phyloP scores from a whole-genome alignment of 805 yeast species.

The Priceomyces fermenticarens region DNA sequence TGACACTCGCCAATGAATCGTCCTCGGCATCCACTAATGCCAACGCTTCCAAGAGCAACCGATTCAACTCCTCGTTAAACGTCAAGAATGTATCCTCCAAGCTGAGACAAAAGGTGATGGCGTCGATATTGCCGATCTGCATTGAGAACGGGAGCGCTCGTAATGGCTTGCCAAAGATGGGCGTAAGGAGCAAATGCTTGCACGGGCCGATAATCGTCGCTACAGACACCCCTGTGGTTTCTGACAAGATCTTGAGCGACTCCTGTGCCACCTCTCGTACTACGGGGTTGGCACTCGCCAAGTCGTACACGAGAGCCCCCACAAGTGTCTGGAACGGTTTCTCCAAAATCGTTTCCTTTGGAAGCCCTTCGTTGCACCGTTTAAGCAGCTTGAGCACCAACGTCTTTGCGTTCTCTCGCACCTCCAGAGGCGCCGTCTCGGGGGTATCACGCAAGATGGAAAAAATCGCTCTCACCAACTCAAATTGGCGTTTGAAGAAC shows the following conservation, averaged over 20 bases:
- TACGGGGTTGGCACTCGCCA: slow-evolving; percentile 80
- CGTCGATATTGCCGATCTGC: slow-evolving; percentile 98
- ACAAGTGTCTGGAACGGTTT: slow-evolving; percentile 78
- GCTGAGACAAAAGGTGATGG: slow-evolving; percentile 86
- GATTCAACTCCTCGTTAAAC: slow-evolving; percentile 83
- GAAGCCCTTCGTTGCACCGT: slow-evolving; percentile 60
- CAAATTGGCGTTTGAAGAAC: slow-evolving; percentile 76
- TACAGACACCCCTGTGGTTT: slow-evolving; percentile 65
- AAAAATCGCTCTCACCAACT: slow-evolving; percentile 79
- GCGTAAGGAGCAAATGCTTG: slow-evolving; percentile 77
- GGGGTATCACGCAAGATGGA: slow-evolving; percentile 91
- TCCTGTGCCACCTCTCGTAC: slow-evolving; percentile 82
- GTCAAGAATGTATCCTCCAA: slow-evolving; percentile 77
- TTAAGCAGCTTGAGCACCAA: slow-evolving; percentile 62
- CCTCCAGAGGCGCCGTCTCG: slow-evolving; percentile 78
- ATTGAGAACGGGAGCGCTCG: slow-evolving; percentile 96
- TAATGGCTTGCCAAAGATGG: slow-evolving; percentile 94
- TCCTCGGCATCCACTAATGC: slow-evolving; percentile 98
- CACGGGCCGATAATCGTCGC: slow-evolving; percentile 79
- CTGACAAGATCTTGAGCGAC: slow-evolving; percentile 64
- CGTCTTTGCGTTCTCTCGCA: slow-evolving; percentile 66
- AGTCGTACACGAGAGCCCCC: slow-evolving; percentile 88
- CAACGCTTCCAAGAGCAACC: slow-evolving; percentile 84
- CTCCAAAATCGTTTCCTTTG: slow-evolving; percentile 60
- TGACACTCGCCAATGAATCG: slow-evolving; percentile 86